These are phyloP conservation scores for Podosphaera fusca DNA, from an alignment of 2,329 filamentous ascomycete species.

Conservation along the genomic window DNA sequence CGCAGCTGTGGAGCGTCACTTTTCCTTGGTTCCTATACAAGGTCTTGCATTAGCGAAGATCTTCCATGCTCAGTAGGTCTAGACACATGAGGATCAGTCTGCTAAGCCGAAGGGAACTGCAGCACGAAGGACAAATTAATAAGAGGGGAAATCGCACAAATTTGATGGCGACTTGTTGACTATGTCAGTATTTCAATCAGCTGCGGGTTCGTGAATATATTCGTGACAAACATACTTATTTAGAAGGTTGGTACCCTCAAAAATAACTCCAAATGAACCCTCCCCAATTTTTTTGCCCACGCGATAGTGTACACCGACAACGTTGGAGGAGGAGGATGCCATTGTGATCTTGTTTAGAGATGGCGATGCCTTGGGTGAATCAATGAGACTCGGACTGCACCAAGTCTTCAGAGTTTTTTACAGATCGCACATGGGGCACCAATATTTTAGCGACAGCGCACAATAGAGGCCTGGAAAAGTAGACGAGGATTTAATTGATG, in stretches of 20 bases:
- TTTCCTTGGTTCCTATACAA: conserved; percentile 70
- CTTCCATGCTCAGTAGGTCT: neutral
- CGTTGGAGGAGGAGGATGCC: conserved; percentile 41
- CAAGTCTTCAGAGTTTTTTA: too few relatives aligned
- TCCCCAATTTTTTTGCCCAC: conserved; percentile 99
- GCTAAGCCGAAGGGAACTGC: too few relatives aligned
- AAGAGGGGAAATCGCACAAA: conserved; percentile 42
- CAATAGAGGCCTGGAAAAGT: too few relatives aligned
- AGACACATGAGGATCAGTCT: neutral
- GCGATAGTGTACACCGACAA: conserved; percentile 94
- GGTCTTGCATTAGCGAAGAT: neutral
- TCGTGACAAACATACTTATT: conserved; percentile 37
- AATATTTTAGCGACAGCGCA: too few relatives aligned
- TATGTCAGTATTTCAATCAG: neutral
- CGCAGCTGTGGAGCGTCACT: conserved; percentile 93
- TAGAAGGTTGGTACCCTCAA: conserved; percentile 91
- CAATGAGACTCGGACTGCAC: too few relatives aligned
- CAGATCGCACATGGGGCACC: too few relatives aligned
- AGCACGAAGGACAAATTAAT: too few relatives aligned
- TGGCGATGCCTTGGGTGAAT: neutral
- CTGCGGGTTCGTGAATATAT: too few relatives aligned
- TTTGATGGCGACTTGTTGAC: conserved; percentile 95
- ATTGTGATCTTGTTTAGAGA: conserved; percentile 9
- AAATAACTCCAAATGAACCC: conserved; percentile 95
- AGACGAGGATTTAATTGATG: too few relatives aligned